These are phyloP conservation scores for Jatropha multifida DNA, from an alignment of 441 rosid species.

Conservation along the genomic window DNA sequence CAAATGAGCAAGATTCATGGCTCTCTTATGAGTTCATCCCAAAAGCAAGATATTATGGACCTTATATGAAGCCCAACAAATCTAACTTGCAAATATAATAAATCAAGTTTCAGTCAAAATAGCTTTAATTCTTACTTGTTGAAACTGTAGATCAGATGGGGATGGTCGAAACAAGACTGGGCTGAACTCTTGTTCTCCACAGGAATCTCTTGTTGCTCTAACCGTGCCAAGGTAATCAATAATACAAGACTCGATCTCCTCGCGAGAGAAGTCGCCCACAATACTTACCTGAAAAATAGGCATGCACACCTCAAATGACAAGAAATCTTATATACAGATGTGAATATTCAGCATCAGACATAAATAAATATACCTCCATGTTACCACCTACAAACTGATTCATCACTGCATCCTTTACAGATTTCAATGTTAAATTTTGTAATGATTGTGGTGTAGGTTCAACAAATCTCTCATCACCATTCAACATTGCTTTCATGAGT, in stretches of 20 bases:
- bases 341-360: constrained; percentile 11
- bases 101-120: constrained; percentile 18
- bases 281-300: constrained; percentile 72
- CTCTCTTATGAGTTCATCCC: neutral
- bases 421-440: constrained; percentile 63
- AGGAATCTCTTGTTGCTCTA: constrained; percentile 51
- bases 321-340: constrained; percentile 22
- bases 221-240: constrained; percentile 96
- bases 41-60: neutral
- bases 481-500: constrained; percentile 96
- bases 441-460: constrained; percentile 93
- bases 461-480: constrained; percentile 95
- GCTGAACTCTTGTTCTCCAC: constrained; percentile 36
- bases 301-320: constrained; percentile 19
- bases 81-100: constrained; percentile 11
- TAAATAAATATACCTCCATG: constrained; percentile 71
- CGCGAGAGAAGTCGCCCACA: constrained; percentile 94
- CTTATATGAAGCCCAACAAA: neutral
- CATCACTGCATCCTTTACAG: constrained; percentile 96
- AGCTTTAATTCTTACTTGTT: constrained; percentile 63
- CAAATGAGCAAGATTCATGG: neutral
- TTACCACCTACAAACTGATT: constrained; percentile 91
- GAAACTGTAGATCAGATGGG: constrained; percentile 71
- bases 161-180: constrained; percentile 76
- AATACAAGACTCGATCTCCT: constrained; percentile 81